Percentiles rank a stretch among this genome's conserved stretches.
Conservation (phyloP, 805 yeast genomes). For the Hanseniaspora taiwanica region DNA sequence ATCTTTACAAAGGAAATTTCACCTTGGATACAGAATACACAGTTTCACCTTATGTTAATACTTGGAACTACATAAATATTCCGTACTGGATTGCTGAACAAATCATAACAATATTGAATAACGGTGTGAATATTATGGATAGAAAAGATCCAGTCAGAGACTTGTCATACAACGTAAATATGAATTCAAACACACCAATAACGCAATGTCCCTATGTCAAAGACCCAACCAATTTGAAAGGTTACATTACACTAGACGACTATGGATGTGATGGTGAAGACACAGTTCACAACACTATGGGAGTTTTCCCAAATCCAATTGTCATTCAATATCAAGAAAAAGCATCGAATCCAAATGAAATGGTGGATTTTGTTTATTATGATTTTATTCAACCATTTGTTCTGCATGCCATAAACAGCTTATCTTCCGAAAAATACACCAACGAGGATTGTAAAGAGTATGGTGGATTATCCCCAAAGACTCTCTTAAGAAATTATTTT, state of each 20-base stretch:
- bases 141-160: too few relatives aligned
- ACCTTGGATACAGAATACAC: conserved; percentile 69
- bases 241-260: conserved; percentile 80
- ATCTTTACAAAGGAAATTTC: conserved; percentile 71
- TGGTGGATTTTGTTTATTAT: conserved; percentile 64
- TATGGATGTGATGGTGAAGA: conserved; percentile 83
- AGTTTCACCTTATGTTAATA: conserved; percentile 73
- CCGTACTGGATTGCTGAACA: conserved; percentile 44
- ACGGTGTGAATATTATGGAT: conserved; percentile 31
- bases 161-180: too few relatives aligned
- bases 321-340: conserved; percentile 41
- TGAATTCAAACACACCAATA: conserved; percentile 8
- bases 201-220: conserved; percentile 5
- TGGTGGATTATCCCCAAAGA: conserved; percentile 32
- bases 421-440: conserved; percentile 20
- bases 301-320: conserved; percentile 57
- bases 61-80: conserved; percentile 56
- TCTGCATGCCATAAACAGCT: conserved; percentile 29
- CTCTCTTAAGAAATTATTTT: conserved; percentile 31
- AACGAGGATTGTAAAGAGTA: conserved; percentile 26
- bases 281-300: conserved; percentile 48
- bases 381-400: conserved; percentile 54
- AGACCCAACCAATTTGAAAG: conserved; percentile 10
- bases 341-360: conserved; percentile 16
- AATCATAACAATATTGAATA: conserved; percentile 45